Conservation (phyloP, 768 basidiomycete genomes). For the Rhodocollybia butyracea region DNA sequence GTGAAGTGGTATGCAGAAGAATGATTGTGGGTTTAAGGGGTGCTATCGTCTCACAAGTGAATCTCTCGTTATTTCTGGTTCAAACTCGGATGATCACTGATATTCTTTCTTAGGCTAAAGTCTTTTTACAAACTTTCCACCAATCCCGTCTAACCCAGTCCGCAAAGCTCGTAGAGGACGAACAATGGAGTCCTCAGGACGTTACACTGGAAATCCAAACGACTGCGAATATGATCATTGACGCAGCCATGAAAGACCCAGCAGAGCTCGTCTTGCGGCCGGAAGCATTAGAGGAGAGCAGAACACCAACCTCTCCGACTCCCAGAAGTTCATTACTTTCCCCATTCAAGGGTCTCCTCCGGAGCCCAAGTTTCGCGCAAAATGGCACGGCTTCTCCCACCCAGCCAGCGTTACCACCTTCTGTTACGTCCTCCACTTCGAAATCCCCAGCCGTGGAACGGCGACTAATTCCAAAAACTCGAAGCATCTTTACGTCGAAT, state of each 20-base stretch:
- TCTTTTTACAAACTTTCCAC: constrained; percentile 86
- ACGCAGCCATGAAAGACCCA: constrained; percentile 81
- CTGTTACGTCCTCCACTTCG: constrained; percentile 20
- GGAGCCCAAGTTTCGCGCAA: constrained; percentile 1
- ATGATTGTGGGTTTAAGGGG: constrained; percentile 95
- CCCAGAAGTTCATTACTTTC: constrained; percentile 8
- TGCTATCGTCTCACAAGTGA: constrained; percentile 82
- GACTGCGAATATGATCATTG: constrained; percentile 69
- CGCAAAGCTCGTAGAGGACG: constrained; percentile 92
- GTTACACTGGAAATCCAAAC: constrained; percentile 65
- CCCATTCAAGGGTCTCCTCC: constrained; percentile 13
- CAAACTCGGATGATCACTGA: neutral
- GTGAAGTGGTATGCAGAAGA: constrained; percentile 78
- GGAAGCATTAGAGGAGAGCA: constrained; percentile 9
- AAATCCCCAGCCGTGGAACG: constrained; percentile 8
- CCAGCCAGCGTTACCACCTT: constrained; percentile 4
- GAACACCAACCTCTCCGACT: constrained; percentile 14
- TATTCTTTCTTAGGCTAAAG: constrained; percentile 60
- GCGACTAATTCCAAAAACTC: constrained; percentile 26
- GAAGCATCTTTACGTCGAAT: constrained; percentile 78
- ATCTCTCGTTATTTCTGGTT: constrained; percentile 13
- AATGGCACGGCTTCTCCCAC: constrained; percentile 16
- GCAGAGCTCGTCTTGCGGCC: constrained; percentile 51
- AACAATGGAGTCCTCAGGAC: constrained; percentile 87
- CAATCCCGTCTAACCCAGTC: constrained; percentile 72